A percentile compares a stretch with the other conserved stretches of the same genome.
Evolutionary conservation across 805 yeast genomes (phyloP).

Genomic region (Pichia nanzhaoensis): DNA sequence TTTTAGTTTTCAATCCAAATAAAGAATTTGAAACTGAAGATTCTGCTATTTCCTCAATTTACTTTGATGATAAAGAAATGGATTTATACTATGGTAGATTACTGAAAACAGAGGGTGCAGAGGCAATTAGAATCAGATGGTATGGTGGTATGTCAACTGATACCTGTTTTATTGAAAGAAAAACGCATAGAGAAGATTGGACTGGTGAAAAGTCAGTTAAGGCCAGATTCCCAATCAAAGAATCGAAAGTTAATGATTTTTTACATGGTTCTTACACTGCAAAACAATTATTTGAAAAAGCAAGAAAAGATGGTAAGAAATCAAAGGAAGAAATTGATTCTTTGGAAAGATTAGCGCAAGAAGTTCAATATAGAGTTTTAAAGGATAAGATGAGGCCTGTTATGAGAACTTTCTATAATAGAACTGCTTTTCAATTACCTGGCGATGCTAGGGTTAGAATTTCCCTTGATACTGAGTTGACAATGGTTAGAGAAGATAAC

Average conservation of each 20-base stretch:
- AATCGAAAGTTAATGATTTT: slow-evolving; percentile 81
- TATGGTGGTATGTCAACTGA: slow-evolving; percentile 96
- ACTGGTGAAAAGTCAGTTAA: slow-evolving; percentile 99
- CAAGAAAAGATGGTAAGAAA: slow-evolving; percentile 89
- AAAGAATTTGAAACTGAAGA: slow-evolving; percentile 95
- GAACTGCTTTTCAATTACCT: slow-evolving; percentile 98
- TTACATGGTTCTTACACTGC: slow-evolving; percentile 81
- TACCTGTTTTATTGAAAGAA: slow-evolving; percentile 90
- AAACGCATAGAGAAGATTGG: slow-evolving; percentile 99
- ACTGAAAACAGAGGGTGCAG: slow-evolving; percentile 97
- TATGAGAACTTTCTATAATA: slow-evolving; percentile 90
- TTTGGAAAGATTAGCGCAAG: slow-evolving; percentile 85
- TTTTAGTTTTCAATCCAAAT: slow-evolving; percentile 90
- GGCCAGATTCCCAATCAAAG: slow-evolving; percentile 91
- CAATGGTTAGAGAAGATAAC: slow-evolving; percentile 97
- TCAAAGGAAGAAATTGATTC: slow-evolving; percentile 81
- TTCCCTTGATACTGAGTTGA: slow-evolving; percentile 90
- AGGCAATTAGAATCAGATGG: slow-evolving; percentile 97
- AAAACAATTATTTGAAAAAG: slow-evolving; percentile 83
- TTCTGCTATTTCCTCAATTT: slow-evolving; percentile 93
- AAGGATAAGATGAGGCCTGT: slow-evolving; percentile 87
- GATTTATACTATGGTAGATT: slow-evolving; percentile 92
- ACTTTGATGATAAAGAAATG: slow-evolving; percentile 83
- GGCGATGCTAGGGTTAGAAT: slow-evolving; percentile 99
- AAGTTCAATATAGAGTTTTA: slow-evolving; percentile 84